Conservation (phyloP, 495 filamentous ascomycete species). For the Penicillium egyptiacum region DNA sequence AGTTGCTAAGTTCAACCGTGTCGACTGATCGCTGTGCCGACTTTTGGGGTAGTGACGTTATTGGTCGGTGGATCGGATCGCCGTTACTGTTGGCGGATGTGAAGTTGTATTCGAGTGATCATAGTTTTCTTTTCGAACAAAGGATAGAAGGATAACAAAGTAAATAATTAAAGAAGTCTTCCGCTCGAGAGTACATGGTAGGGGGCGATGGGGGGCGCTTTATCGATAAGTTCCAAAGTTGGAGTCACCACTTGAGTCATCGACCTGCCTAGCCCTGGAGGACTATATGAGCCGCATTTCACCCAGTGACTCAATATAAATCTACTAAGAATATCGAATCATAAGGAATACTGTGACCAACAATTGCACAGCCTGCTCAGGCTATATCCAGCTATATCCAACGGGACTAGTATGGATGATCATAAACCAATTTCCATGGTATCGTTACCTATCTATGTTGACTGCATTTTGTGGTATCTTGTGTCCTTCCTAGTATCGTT, state of each 20-base stretch:
- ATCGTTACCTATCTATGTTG: constrained; percentile 34
- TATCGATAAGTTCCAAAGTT: constrained; percentile 35
- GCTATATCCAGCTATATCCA: background rate
- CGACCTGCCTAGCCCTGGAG: constrained; percentile 2
- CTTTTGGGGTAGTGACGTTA: constrained; percentile 25
- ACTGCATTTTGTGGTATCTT: constrained; percentile 28
- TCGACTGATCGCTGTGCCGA: constrained; percentile 16
- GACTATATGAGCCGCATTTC: constrained; percentile 2
- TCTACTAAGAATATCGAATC: constrained; percentile 18
- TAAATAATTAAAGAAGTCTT: background rate
- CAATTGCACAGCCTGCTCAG: constrained; percentile 2
- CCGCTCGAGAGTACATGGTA: constrained; percentile 1
- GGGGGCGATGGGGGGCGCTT: constrained; percentile 30
- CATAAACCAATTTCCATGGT: constrained; percentile 32
- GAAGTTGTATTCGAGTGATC: constrained; percentile 50
- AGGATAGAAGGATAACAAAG: constrained; percentile 4
- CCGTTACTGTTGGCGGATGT: constrained; percentile 30
- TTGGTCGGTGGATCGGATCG: constrained; percentile 24
- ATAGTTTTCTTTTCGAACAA: constrained; percentile 32
- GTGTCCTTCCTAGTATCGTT: constrained; percentile 16
- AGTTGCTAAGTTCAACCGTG: constrained; percentile 5
- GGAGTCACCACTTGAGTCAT: constrained; percentile 36
- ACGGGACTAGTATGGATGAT: constrained; percentile 11
- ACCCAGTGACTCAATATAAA: background rate
- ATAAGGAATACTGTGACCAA: constrained; percentile 20